A percentile compares a stretch with the other conserved stretches of the same genome.
Conservation (phyloP, 495 filamentous ascomycete genomes). For the Aspergillus kassunensis region DNA sequence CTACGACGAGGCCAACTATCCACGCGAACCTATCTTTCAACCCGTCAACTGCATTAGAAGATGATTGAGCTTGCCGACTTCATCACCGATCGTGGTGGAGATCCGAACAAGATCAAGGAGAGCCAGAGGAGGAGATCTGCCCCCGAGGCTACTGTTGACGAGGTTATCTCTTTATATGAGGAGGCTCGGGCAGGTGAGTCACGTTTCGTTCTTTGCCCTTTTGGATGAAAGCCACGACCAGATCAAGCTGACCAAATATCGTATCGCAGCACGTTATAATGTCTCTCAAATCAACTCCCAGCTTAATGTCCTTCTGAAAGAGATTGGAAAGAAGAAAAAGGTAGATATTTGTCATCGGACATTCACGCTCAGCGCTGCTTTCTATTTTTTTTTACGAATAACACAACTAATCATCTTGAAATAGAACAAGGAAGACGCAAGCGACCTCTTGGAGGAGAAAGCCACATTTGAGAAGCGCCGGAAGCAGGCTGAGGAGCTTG, state of each 20-base stretch:
- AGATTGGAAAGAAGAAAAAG: conserved; percentile 92
- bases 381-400: not conserved
- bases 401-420: not conserved
- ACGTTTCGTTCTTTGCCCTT: not conserved
- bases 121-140: conserved; percentile 79
- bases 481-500: conserved; percentile 68
- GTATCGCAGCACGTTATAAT: conserved; percentile 63
- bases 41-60: not conserved
- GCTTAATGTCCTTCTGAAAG: conserved; percentile 84
- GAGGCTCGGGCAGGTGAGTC: conserved; percentile 72
- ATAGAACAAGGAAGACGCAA: conserved; percentile 80
- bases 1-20: not conserved
- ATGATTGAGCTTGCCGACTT: conserved; percentile 83
- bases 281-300: conserved; percentile 73
- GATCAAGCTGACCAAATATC: conserved; percentile 3
- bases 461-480: conserved; percentile 71
- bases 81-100: conserved; percentile 81
- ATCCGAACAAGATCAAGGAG: conserved; percentile 84
- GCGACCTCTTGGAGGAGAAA: conserved; percentile 70
- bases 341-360: conserved; percentile 28
- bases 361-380: no score
- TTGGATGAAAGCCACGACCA: not conserved
- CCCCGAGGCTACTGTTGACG: conserved; percentile 77
- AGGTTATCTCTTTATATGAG: conserved; percentile 82
- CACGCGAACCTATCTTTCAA: no score